These are phyloP conservation scores for Haplographium delicatum DNA, from an alignment of 495 filamentous ascomycete species.

Conservation along the genomic window DNA sequence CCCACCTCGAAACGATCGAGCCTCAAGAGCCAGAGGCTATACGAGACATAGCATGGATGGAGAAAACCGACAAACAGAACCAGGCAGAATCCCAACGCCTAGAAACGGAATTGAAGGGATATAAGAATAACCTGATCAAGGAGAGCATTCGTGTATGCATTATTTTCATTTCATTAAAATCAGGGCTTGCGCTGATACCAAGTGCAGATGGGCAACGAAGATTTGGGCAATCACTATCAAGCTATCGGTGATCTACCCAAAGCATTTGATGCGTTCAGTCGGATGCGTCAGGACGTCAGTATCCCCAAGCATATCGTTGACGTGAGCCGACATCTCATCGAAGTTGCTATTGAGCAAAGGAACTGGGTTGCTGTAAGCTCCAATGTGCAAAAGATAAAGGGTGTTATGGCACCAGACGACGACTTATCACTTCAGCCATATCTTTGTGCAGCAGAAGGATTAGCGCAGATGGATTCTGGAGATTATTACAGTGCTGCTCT, in stretches of 20 bases:
- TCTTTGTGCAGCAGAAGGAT: constrained; percentile 59
- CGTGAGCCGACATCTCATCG: constrained; percentile 64
- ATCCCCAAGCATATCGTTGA: constrained; percentile 64
- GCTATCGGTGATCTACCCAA: constrained; percentile 54
- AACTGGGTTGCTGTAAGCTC: constrained; percentile 63
- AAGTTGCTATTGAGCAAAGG: constrained; percentile 58
- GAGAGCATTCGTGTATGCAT: constrained; percentile 83
- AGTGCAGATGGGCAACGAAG: constrained; percentile 68
- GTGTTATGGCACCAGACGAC: constrained; percentile 45
- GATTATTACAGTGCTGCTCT: constrained; percentile 69
- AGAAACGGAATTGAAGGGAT: constrained; percentile 78
- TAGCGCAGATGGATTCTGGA: constrained; percentile 61
- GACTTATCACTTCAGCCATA: constrained; percentile 60
- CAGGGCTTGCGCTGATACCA: background rate
- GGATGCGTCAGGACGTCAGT: constrained; percentile 73
- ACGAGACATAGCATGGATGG: constrained; percentile 66
- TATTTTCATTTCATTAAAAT: background rate
- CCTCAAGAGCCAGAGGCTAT: constrained; percentile 63
- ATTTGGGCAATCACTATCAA: constrained; percentile 65
- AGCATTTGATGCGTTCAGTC: constrained; percentile 62
- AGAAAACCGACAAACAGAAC: constrained; percentile 54
- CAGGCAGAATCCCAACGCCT: constrained; percentile 63
- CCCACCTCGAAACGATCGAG: constrained; percentile 54
- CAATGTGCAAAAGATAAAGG: constrained; percentile 62
- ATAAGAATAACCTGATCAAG: constrained; percentile 97